phyloP scores from a whole-genome alignment of 2,329 filamentous ascomycete genomes.

The Plenodomus biglobosus region DNA sequence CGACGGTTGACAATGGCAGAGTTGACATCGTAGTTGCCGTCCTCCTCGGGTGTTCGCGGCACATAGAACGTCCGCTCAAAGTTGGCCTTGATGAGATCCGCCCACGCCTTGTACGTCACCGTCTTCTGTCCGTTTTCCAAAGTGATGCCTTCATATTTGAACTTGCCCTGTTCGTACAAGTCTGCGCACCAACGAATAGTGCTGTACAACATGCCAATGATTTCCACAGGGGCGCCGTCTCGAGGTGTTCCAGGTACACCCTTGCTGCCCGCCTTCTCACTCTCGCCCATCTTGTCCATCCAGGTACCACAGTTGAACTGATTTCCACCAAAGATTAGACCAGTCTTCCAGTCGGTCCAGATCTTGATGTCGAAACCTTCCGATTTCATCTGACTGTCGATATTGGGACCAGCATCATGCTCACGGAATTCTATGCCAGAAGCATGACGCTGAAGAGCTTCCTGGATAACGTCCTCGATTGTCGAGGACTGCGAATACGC shows the following conservation, averaged over 20 bases:
- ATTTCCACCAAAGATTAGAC: slow-evolving; percentile 91
- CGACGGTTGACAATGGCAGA: slow-evolving; percentile 78
- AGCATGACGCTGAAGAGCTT: slow-evolving; percentile 89
- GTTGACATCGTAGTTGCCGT: slow-evolving; percentile 78
- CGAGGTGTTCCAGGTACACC: slow-evolving; percentile 94
- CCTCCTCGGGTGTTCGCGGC: slow-evolving; percentile 68
- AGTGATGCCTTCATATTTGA: slow-evolving; percentile 72
- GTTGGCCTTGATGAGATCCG: slow-evolving; percentile 73
- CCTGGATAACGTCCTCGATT: slow-evolving; percentile 86
- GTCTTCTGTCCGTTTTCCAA: slow-evolving; percentile 58
- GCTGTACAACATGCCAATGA: slow-evolving; percentile 91
- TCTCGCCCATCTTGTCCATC: slow-evolving; percentile 99
- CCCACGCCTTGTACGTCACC: slow-evolving; percentile 79
- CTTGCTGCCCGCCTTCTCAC: slow-evolving; percentile 84
- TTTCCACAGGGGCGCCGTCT: slow-evolving; percentile 92
- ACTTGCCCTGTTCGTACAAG: slow-evolving; percentile 68
- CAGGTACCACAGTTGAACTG: slow-evolving; percentile 96
- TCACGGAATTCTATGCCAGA: slow-evolving; percentile 89
- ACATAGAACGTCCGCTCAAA: slow-evolving; percentile 95
- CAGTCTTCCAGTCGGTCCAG: slow-evolving; percentile 85
- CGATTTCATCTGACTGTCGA: slow-evolving; percentile 91
- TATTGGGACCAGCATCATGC: slow-evolving; percentile 83
- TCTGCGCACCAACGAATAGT: slow-evolving; percentile 76
- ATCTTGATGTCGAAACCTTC: slow-evolving; percentile 92
- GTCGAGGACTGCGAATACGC: slow-evolving; percentile 85